Percentiles rank a stretch among this genome's conserved stretches.
phyloP scores from a whole-genome alignment of 306 rosid species.

The Sesbania bispinosa region DNA sequence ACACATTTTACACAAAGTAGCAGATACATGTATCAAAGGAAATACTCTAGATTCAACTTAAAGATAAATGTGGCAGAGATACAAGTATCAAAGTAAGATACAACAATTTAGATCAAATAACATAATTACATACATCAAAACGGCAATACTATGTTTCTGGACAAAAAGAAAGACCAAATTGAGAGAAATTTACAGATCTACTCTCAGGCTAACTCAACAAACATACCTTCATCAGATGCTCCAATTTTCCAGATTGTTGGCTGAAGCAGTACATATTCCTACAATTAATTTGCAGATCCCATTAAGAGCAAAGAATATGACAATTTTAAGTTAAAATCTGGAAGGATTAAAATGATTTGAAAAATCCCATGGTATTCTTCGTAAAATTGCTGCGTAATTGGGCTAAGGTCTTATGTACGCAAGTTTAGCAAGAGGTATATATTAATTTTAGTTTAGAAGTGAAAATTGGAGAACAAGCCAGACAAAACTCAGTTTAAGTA shows the following conservation, averaged over 20 bases:
- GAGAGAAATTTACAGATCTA: slow-evolving; percentile 5
- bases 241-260: slow-evolving; percentile 89
- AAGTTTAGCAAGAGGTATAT: background rate
- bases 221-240: slow-evolving; percentile 96
- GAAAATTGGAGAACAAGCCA: background rate
- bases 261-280: slow-evolving; percentile 99
- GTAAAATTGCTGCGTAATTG: background rate
- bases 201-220: slow-evolving; percentile 16
- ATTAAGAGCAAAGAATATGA: slow-evolving; percentile 21
- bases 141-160: background rate
- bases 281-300: slow-evolving; percentile 25
- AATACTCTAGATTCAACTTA: background rate
- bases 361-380: background rate
- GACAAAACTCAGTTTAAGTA: too few relatives aligned
- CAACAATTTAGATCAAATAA: background rate
- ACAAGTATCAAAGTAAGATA: background rate
- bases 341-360: background rate
- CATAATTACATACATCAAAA: background rate
- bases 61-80: background rate
- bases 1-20: background rate
- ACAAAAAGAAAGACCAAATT: background rate
- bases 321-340: background rate
- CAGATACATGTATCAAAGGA: background rate
- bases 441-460: background rate
- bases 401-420: background rate